Conservation (phyloP, 208 protist species). For the Strigomonas galati region DNA sequence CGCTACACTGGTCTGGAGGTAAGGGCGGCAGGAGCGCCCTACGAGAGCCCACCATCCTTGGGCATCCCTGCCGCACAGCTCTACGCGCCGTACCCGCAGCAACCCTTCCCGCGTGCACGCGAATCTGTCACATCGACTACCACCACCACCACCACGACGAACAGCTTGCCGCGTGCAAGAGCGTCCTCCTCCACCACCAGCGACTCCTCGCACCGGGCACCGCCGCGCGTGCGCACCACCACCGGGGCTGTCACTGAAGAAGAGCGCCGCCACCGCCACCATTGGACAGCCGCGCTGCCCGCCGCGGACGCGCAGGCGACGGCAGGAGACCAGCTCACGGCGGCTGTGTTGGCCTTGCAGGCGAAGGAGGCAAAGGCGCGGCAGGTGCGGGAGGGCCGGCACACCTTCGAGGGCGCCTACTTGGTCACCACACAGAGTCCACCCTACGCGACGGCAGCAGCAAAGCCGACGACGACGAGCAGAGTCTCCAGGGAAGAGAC, state of each 20-base stretch:
- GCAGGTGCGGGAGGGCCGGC: background rate
- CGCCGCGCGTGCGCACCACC: too few species aligned
- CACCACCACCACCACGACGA: background rate
- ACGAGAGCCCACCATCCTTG: too few species aligned
- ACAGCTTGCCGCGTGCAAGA: background rate
- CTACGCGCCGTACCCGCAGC: too few species aligned
- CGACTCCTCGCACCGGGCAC: too few species aligned
- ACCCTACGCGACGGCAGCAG: background rate
- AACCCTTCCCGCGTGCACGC: too few species aligned
- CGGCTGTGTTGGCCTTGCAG: slow-evolving; percentile 1
- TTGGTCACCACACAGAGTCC: background rate
- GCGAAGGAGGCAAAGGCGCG: background rate
- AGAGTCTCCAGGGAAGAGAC: background rate
- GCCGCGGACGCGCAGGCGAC: background rate
- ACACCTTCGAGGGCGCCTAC: background rate
- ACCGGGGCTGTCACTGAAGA: too few species aligned
- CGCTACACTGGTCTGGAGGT: slow-evolving; percentile 8
- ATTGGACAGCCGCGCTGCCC: too few species aligned
- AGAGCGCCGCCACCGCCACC: too few species aligned
- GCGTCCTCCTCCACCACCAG: background rate
- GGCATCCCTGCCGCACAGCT: too few species aligned
- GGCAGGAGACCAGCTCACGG: background rate
- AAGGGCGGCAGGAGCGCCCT: too few species aligned
- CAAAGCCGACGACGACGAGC: background rate
- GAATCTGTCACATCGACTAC: background rate